Evolutionary conservation across 352 stramenopile species (phyloP).

Genomic region (Phytopythium helicoides): DNA sequence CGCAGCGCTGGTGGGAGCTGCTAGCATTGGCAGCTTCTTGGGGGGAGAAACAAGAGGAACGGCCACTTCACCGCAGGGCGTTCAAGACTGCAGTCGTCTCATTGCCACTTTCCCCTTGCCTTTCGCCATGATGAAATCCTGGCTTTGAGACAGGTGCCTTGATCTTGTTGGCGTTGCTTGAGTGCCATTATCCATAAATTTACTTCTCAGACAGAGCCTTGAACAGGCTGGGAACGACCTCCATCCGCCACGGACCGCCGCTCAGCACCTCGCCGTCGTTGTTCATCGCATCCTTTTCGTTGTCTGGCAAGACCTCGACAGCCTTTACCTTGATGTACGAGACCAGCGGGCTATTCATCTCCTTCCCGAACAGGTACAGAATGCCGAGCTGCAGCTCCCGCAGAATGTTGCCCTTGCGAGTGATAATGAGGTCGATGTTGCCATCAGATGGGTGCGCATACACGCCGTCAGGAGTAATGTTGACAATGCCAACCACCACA

Average conservation of each 20-base stretch:
- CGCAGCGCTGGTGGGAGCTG: too few relatives aligned
- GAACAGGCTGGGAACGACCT: conserved; percentile 84
- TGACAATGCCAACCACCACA: conserved; percentile 70
- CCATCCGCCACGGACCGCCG: conserved; percentile 73
- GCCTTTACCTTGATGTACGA: conserved; percentile 84
- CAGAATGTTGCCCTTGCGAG: conserved; percentile 41
- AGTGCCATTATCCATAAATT: not conserved
- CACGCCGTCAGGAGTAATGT: conserved; percentile 67
- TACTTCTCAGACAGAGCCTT: conserved; percentile 87
- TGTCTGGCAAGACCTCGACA: conserved; percentile 62
- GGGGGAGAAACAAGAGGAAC: not conserved
- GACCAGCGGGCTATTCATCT: conserved; percentile 63
- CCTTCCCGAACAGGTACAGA: conserved; percentile 72
- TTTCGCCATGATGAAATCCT: too few relatives aligned
- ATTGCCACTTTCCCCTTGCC: too few relatives aligned
- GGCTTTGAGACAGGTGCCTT: too few relatives aligned
- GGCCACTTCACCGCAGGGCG: not conserved
- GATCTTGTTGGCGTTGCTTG: not conserved
- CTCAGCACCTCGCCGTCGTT: conserved; percentile 78
- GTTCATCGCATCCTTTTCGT: conserved; percentile 69
- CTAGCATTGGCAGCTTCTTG: too few relatives aligned
- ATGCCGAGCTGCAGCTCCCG: conserved; percentile 47
- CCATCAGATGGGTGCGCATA: conserved; percentile 76
- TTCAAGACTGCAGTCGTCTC: conserved; percentile 6
- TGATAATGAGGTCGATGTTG: conserved; percentile 77